Conservation (phyloP, 805 yeast genomes). For the Geotrichum ghanense region DNA sequence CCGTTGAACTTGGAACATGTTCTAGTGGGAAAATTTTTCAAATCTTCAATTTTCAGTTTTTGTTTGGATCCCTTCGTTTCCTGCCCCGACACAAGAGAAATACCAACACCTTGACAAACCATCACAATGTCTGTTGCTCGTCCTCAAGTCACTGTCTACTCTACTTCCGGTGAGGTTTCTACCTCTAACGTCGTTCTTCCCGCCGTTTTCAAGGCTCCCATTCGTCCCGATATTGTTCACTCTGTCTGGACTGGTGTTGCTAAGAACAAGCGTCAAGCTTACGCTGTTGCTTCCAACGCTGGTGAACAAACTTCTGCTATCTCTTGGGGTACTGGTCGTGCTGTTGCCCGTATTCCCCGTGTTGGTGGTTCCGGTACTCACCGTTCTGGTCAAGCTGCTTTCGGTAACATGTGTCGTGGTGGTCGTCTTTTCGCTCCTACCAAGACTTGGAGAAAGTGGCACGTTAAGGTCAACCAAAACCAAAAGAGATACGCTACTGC, state of each 20-base stretch:
- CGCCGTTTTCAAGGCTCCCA: constrained; percentile 99
- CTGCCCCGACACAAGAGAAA: constrained; percentile 2
- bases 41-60: too few species aligned
- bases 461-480: constrained; percentile 99
- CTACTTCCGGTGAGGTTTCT: constrained; percentile 80
- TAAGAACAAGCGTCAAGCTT: constrained; percentile 99
- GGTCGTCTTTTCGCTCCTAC: constrained; percentile 99
- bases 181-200: constrained; percentile 83
- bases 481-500: constrained; percentile 99
- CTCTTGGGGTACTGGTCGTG: constrained; percentile 99
- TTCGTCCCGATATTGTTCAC: constrained; percentile 99
- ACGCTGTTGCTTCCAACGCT: constrained; percentile 98
- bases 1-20: too few species aligned
- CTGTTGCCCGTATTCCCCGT: constrained; percentile 99
- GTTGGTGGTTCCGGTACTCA: constrained; percentile 99
- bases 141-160: constrained; percentile 95
- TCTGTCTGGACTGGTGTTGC: constrained; percentile 95
- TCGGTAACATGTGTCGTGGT: constrained; percentile 99
- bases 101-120: constrained; percentile 8
- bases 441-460: constrained; percentile 99
- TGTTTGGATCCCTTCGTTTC: too few species aligned
- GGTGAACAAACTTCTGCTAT: constrained; percentile 99
- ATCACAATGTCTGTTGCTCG: constrained; percentile 50
- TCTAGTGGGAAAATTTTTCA: too few species aligned
- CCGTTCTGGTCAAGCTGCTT: constrained; percentile 99